Conservation (phyloP, 495 filamentous ascomycete species). For the Aspergillus homomorphus region DNA sequence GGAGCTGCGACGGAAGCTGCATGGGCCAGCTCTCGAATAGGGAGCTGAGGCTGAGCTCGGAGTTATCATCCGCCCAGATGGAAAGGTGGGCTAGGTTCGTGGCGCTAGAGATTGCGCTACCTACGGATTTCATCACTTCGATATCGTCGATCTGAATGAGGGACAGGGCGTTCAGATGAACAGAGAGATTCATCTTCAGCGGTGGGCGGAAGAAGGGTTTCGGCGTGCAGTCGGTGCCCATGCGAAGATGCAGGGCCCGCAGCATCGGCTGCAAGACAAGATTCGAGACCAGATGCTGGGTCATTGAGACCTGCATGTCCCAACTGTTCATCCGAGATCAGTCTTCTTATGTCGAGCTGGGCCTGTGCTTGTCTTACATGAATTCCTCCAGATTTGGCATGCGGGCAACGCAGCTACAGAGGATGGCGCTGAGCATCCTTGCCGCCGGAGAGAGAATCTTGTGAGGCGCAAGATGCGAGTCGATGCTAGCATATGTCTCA, state of each 20-base stretch:
- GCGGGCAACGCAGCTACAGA: background rate
- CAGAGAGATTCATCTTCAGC: background rate
- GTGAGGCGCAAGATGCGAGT: background rate
- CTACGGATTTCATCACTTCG: background rate
- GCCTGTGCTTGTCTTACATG: background rate
- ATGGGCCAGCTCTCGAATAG: background rate
- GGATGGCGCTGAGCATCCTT: background rate
- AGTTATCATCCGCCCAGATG: background rate
- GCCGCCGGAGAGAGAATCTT: background rate
- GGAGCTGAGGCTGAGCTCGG: background rate
- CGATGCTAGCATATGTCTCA: background rate
- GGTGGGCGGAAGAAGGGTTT: conserved; percentile 6
- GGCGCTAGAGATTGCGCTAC: background rate
- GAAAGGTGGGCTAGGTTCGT: background rate
- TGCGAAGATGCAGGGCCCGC: background rate
- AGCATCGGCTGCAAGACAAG: background rate
- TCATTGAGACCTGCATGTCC: conserved; percentile 4
- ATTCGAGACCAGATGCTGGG: background rate
- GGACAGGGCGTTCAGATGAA: background rate
- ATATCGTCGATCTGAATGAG: background rate
- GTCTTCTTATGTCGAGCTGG: too few species aligned
- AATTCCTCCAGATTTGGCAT: background rate
- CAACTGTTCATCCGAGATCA: too few species aligned
- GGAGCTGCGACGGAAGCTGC: background rate
- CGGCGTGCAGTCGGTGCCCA: conserved; percentile 7